These are phyloP conservation scores for Sanghuangporus sanghuang DNA, from an alignment of 1,284 basidiomycete genomes.

Conservation along the genomic window DNA sequence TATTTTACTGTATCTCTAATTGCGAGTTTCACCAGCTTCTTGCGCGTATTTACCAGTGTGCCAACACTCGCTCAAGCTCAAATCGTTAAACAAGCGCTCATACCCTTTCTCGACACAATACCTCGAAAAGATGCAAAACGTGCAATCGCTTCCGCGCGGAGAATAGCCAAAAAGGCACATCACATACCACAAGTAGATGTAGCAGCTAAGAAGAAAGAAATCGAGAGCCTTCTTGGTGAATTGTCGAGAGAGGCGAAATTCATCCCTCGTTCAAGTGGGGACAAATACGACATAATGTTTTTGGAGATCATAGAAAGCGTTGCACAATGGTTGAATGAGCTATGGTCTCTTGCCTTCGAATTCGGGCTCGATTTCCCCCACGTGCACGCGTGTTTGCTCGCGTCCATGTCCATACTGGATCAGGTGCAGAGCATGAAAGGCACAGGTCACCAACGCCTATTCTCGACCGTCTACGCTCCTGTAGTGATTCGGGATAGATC, in stretches of 20 bases:
- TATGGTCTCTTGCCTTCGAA: constrained; percentile 57
- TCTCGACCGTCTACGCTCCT: constrained; percentile 42
- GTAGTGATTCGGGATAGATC: constrained; percentile 37
- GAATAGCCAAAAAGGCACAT: constrained; percentile 25
- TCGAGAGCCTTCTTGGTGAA: constrained; percentile 44
- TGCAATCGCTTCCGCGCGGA: constrained; percentile 27
- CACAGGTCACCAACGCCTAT: constrained; percentile 48
- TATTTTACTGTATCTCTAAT: no score
- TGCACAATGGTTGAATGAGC: constrained; percentile 50
- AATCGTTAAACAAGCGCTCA: constrained; percentile 40
- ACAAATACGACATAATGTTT: constrained; percentile 46
- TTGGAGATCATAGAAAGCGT: constrained; percentile 49
- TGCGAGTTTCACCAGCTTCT: constrained; percentile 30
- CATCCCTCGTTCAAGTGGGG: constrained; percentile 45
- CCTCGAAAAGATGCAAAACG: constrained; percentile 30
- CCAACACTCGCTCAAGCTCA: constrained; percentile 28
- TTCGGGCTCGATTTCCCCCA: constrained; percentile 42
- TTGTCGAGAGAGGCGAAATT: constrained; percentile 47
- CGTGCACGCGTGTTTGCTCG: constrained; percentile 54
- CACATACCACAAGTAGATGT: constrained; percentile 46
- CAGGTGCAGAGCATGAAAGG: constrained; percentile 38
- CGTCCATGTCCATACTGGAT: constrained; percentile 39
- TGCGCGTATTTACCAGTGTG: constrained; percentile 35
- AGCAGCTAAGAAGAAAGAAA: constrained; percentile 46
- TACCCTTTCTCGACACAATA: constrained; percentile 34